A percentile compares a stretch with the other conserved stretches of the same genome.
phyloP scores from a whole-genome alignment of 129 eudicot genomes.

The Deinandra increscens region DNA sequence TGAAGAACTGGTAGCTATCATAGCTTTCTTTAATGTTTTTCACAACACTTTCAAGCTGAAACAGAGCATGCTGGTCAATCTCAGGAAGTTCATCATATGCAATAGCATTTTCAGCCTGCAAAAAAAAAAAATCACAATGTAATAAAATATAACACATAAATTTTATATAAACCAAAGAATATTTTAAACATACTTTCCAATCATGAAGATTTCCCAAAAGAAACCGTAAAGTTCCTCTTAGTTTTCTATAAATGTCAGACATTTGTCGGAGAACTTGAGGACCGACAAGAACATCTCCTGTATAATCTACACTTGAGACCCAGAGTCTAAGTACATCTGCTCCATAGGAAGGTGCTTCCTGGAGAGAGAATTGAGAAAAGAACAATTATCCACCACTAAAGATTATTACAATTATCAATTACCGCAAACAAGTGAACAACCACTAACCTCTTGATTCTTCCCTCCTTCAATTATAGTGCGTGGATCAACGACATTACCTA shows the following conservation, averaged over 20 bases:
- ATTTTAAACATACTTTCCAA: slow-evolving; percentile 64
- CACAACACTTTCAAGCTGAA: slow-evolving; percentile 75
- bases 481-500: slow-evolving; percentile 99
- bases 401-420: not conserved
- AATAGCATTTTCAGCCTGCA: slow-evolving; percentile 70
- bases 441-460: slow-evolving; percentile 64
- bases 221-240: slow-evolving; percentile 91
- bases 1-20: slow-evolving; percentile 89
- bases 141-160: not conserved
- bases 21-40: slow-evolving; percentile 79
- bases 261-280: slow-evolving; percentile 85
- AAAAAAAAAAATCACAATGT: slow-evolving; percentile 18
- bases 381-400: slow-evolving; percentile 1
- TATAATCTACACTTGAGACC: slow-evolving; percentile 98
- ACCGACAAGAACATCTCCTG: slow-evolving; percentile 87
- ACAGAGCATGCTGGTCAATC: slow-evolving; percentile 90
- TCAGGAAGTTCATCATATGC: slow-evolving; percentile 67
- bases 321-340: slow-evolving; percentile 96
- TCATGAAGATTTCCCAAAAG: slow-evolving; percentile 93
- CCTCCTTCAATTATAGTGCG: slow-evolving; percentile 84
- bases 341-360: slow-evolving; percentile 82
- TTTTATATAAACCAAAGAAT: not conserved
- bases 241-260: slow-evolving; percentile 90
- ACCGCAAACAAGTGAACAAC: slow-evolving; percentile 9
- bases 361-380: slow-evolving; percentile 2